phyloP scores from a whole-genome alignment of 2,329 filamentous ascomycete species.

The Neofusicoccum cordaticola region DNA sequence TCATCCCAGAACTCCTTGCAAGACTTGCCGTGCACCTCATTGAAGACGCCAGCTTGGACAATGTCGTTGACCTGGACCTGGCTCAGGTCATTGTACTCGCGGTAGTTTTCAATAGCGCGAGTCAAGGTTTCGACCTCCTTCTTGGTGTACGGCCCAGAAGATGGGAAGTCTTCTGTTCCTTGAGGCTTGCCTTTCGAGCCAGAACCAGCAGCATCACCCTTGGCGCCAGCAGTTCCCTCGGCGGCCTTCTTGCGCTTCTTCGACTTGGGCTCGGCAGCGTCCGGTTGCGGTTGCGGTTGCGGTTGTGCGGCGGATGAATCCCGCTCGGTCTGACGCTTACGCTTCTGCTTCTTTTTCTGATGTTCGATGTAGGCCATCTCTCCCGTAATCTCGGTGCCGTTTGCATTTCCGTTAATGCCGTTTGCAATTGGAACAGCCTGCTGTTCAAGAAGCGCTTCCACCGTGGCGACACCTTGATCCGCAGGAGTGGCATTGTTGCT shows the following conservation, averaged over 20 bases:
- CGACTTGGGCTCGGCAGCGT: background rate
- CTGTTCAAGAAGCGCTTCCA: background rate
- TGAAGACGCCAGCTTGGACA: conserved; percentile 20
- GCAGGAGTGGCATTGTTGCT: background rate
- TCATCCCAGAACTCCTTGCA: conserved; percentile 31
- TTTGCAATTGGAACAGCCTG: background rate
- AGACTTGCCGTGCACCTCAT: conserved; percentile 13
- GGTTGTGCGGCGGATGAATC: background rate
- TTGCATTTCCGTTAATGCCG: background rate
- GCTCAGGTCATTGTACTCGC: conserved; percentile 21
- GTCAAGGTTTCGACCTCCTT: conserved; percentile 21
- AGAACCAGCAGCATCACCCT: background rate
- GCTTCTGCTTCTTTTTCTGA: conserved; percentile 14
- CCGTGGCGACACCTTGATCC: background rate
- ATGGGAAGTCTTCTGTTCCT: conserved; percentile 7
- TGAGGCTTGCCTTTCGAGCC: background rate
- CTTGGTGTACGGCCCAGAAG: conserved; percentile 20
- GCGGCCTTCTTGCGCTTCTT: conserved; percentile 11
- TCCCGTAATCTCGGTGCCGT: background rate
- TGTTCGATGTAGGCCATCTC: conserved; percentile 11
- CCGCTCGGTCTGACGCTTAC: conserved; percentile 4
- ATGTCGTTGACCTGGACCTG: conserved; percentile 23
- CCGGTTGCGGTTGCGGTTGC: background rate
- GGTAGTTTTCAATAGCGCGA: conserved; percentile 23
- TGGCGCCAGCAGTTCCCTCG: background rate